Base-by-base conservation (phyloP, 2,329 filamentous ascomycete species). In the Ophiostoma piceae region DNA sequence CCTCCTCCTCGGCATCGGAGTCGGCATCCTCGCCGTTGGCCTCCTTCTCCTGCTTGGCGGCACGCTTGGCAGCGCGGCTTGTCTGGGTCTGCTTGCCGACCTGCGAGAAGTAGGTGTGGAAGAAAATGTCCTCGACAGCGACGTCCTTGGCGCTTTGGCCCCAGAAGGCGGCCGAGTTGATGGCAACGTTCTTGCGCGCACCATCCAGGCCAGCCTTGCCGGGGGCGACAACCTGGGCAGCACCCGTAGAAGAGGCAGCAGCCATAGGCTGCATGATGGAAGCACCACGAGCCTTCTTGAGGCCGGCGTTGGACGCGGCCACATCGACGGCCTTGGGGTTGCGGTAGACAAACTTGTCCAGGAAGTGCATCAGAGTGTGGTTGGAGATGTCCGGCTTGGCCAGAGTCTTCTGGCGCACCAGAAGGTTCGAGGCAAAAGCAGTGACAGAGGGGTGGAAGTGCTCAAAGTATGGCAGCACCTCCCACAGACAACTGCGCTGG, bases 331-430 rank as follows among this genome's bases (percentile, higher is more conserved):
- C 83, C 83, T 97, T 97, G 72, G 94, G 89, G 75, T 95, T 97
- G 74, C 92, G 90, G 84, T 98, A 99, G n/a, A 97, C 92, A 79
- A 99, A 99, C 75, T 96, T 94, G 80, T 99, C 95, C 71, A 99
- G 84, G 84, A 99, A 99, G 78, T 96, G 91, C 76, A 95, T 95
- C 67, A 99, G 85, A 1, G 92, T 95, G 78, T 98, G 94, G 71
- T 92, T 89, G 19, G 91, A 90, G 68, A 97, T 84, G 75, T 99
- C 95, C 0, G 95, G 94, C 79, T 98, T 98, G 73, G 91, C 88
- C 71, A 92, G 89, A 78, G 92, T 88, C 68, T 88, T 85, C 73
- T 89, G 85, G 71, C 88, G 86, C 67, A 85, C 83, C 9, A 96
- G 79, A 54, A 98, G 81, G 70, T 89, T 88, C 19, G 85, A 82